phyloP scores from a whole-genome alignment of 805 yeast species.

The Myxozyma nipponensis region DNA sequence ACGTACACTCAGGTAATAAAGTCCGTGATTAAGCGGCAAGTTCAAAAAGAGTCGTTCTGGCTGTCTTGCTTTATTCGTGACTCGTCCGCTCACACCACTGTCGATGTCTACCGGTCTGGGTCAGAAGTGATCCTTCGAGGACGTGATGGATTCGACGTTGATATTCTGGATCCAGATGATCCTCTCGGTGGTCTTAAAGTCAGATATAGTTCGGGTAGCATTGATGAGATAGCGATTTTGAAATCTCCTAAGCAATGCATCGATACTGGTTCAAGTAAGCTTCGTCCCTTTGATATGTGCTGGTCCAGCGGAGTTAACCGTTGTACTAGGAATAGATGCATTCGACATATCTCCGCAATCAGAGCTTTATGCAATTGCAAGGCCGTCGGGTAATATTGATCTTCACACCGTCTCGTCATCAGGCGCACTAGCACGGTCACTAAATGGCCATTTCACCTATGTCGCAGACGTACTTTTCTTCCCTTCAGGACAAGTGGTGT shows the following conservation, averaged over 20 bases:
- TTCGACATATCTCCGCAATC: slow-evolving; percentile 39
- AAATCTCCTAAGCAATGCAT: slow-evolving; percentile 3
- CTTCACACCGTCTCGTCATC: slow-evolving; percentile 27
- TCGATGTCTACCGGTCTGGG: slow-evolving; percentile 30
- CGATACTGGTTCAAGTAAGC: neutral
- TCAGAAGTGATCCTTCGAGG: slow-evolving; percentile 13
- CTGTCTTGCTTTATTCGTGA: slow-evolving; percentile 34
- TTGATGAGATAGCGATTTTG: neutral
- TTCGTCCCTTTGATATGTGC: too few species aligned
- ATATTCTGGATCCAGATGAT: neutral
- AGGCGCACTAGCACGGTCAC: slow-evolving; percentile 16
- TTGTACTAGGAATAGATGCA: slow-evolving; percentile 23
- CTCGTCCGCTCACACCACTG: slow-evolving; percentile 34
- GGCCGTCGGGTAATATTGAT: slow-evolving; percentile 37
- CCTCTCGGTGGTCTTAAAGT: neutral
- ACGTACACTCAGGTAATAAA: slow-evolving; percentile 44
- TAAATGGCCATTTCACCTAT: slow-evolving; percentile 51
- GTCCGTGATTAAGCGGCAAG: slow-evolving; percentile 37
- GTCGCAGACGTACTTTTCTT: slow-evolving; percentile 48
- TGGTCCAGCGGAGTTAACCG: too few species aligned
- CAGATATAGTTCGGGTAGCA: neutral
- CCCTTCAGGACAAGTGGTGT: slow-evolving; percentile 60
- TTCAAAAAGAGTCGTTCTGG: slow-evolving; percentile 43
- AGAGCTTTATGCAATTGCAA: slow-evolving; percentile 37
- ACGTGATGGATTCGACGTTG: slow-evolving; percentile 20